phyloP scores from a whole-genome alignment of 2,329 filamentous ascomycete species.

The Aspergillus costaricaensis region DNA sequence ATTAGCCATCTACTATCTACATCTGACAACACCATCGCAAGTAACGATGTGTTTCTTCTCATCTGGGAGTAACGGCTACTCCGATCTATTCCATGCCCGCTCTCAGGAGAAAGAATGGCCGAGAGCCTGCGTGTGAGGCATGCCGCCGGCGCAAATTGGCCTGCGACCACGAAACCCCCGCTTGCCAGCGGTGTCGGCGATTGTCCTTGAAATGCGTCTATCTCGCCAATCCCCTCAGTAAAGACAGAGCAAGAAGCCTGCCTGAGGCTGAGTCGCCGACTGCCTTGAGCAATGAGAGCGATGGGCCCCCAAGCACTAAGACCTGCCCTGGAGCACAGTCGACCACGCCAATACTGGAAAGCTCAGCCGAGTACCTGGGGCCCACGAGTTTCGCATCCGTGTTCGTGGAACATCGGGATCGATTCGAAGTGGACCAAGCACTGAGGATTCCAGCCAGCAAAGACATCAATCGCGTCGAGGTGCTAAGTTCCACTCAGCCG shows the following conservation, averaged over 20 bases:
- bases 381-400: constrained; percentile 9
- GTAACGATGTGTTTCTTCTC: neutral
- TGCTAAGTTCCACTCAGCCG: neutral
- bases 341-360: constrained; percentile 2
- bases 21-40: neutral
- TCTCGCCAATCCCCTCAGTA: constrained; percentile 2
- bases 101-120: constrained; percentile 3
- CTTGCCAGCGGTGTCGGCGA: constrained; percentile 2
- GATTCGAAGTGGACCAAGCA: constrained; percentile 3
- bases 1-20: neutral
- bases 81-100: neutral
- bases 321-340: constrained; percentile 3
- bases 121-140: constrained; percentile 5
- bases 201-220: constrained; percentile 2
- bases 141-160: constrained; percentile 8
- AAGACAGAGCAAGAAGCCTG: neutral
- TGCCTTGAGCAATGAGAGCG: neutral
- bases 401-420: constrained; percentile 7
- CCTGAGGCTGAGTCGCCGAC: neutral
- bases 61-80: neutral
- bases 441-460: neutral
- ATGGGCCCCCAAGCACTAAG: neutral
- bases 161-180: constrained; percentile 6
- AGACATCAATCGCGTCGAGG: neutral
- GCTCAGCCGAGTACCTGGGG: constrained; percentile 8